Conservation (phyloP, 768 basidiomycete genomes). For the Suillus brevipes region DNA sequence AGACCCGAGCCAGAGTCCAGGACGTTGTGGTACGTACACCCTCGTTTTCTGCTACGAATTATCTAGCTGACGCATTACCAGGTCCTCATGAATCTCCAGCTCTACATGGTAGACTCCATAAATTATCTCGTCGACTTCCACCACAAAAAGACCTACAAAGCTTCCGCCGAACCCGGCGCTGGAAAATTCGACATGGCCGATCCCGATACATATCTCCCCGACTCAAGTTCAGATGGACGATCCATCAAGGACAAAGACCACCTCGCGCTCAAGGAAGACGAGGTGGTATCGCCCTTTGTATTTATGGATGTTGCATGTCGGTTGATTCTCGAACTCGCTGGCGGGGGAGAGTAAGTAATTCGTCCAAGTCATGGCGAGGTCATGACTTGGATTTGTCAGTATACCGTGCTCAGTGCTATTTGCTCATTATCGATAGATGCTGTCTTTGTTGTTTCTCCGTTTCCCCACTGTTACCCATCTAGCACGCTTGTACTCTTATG, state of each 20-base stretch:
- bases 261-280: slow-evolving; percentile 49
- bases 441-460: slow-evolving; percentile 9
- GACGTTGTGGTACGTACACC: slow-evolving; percentile 78
- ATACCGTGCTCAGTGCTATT: slow-evolving; percentile 8
- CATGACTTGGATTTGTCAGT: slow-evolving; percentile 1
- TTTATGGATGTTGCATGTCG: slow-evolving; percentile 96
- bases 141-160: slow-evolving; percentile 92
- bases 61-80: slow-evolving; percentile 29
- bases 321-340: slow-evolving; percentile 91
- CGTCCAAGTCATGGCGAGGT: background rate
- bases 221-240: slow-evolving; percentile 56
- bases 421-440: slow-evolving; percentile 12
- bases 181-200: slow-evolving; percentile 68
- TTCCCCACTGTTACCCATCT: slow-evolving; percentile 7
- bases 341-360: slow-evolving; percentile 45
- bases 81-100: slow-evolving; percentile 96
- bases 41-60: slow-evolving; percentile 4
- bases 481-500: slow-evolving; percentile 11
- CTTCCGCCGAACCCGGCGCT: slow-evolving; percentile 63
- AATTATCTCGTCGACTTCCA: slow-evolving; percentile 99
- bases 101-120: slow-evolving; percentile 93
- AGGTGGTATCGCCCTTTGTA: slow-evolving; percentile 82
- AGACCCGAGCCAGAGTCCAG: slow-evolving; percentile 86
- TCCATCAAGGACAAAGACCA: slow-evolving; percentile 55
- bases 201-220: slow-evolving; percentile 34